A percentile compares a stretch with the other conserved stretches of the same genome.
phyloP scores from a whole-genome alignment of 108 stramenopile genomes.

The Poteriospumella lacustris region DNA sequence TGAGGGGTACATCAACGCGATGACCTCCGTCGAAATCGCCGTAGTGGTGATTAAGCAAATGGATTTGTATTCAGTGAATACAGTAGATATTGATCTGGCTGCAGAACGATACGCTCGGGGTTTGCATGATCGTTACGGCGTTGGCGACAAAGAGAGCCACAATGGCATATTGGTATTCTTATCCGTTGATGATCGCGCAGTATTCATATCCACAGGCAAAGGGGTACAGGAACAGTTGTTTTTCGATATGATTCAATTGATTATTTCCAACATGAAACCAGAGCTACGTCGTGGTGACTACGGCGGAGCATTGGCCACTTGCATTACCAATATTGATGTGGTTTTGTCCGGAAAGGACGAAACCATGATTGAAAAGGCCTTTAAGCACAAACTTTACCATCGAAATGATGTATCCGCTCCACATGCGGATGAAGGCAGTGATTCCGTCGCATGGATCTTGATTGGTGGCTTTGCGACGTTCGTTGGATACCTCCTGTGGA shows the following conservation, averaged over 20 bases:
- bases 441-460: no score
- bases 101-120: background rate
- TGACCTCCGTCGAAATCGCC: background rate
- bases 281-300: background rate
- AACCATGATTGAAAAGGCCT: no score
- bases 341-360: background rate
- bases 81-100: background rate
- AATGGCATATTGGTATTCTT: conserved; percentile 20
- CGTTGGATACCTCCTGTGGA: no score
- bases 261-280: conserved; percentile 10
- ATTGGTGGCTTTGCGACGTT: no score
- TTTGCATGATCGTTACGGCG: conserved; percentile 24
- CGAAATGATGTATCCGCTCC: no score
- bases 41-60: conserved; percentile 20
- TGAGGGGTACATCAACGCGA: conserved; percentile 23
- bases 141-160: background rate
- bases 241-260: background rate
- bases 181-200: conserved; percentile 16
- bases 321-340: background rate
- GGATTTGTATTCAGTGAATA: background rate
- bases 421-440: no score
- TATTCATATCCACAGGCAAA: conserved; percentile 11
- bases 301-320: background rate
- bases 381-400: no score
- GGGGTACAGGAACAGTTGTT: background rate